Evolutionary conservation across 2,329 filamentous ascomycete species (phyloP), one percentile per base, ranked within the genome.

Genomic region (Tolypocladium nubicola): DNA sequence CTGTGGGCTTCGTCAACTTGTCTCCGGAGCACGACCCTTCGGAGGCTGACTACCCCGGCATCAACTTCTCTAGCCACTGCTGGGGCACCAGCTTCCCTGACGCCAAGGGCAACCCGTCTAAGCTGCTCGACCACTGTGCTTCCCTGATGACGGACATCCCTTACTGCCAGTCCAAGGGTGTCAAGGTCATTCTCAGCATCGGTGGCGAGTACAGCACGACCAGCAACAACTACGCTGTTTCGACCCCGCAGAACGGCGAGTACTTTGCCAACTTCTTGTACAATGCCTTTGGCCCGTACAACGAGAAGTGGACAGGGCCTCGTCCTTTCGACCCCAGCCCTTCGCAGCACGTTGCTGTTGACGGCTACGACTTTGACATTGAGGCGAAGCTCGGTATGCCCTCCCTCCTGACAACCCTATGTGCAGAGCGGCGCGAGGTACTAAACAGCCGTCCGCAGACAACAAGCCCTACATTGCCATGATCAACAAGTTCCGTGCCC

Each of bases 341-440:
- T 7, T 63, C 61, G 14, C 59, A 65, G 21, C 65, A 65, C 59
- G 64, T 60, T 45, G 56, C 64, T 11, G 63, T 76, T 52, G 73
- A 77, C 57, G 75, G 75, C 43, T 77, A 75, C 57, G 73, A 76
- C 58, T 71, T 77, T 60, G 74, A 76, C 55, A 67, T 77, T 13
- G 73, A 76, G 63, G 59, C 62, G 21, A 54, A 61, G 3, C 62
- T 70, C 35, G 61, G 72, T 73, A 63, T 61, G 69, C 63, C 14
- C 16, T 6, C 9, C 39, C 16, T 41, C 19, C 8, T 8, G 16
- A 26, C 35, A 19, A n/a, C 2, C 11, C 16, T 7, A 35, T 13
- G 47, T 33, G 16, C 47, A 21, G 19, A 19, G 19, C 19, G 19
- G 30, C 9, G 11, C 30, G 14, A 52, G 19, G 10, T n/a, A 14